Evolutionary conservation across 768 basidiomycete species (phyloP).

Genomic region (Panaeolus cyanescens): DNA sequence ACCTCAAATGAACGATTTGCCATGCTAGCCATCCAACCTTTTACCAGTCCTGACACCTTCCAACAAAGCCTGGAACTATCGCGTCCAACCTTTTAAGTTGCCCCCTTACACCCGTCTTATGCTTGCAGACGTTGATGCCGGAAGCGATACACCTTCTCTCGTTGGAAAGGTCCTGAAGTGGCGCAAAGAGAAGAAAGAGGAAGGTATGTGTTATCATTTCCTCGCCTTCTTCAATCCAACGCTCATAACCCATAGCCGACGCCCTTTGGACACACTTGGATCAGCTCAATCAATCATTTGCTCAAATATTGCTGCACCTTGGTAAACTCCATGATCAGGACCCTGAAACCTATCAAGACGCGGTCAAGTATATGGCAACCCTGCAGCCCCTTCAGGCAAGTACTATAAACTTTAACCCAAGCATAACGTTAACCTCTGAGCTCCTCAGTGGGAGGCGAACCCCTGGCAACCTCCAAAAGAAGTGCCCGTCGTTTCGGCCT

Average conservation of each 20-base stretch:
- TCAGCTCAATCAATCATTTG: slow-evolving; percentile 60
- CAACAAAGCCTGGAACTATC: slow-evolving; percentile 76
- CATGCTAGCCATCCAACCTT: slow-evolving; percentile 34
- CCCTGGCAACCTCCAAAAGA: slow-evolving; percentile 49
- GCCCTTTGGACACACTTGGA: slow-evolving; percentile 68
- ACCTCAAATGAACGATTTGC: slow-evolving; percentile 1
- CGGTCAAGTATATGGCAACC: slow-evolving; percentile 63
- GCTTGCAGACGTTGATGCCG: slow-evolving; percentile 94
- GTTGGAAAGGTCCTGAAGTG: slow-evolving; percentile 91
- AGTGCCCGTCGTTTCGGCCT: slow-evolving; percentile 49
- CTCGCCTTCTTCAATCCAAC: slow-evolving; percentile 2
- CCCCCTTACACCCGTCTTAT: slow-evolving; percentile 84
- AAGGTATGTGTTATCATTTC: slow-evolving; percentile 41
- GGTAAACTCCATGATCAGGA: slow-evolving; percentile 50
- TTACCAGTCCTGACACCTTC: slow-evolving; percentile 58
- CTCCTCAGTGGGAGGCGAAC: slow-evolving; percentile 59
- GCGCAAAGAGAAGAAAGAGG: slow-evolving; percentile 64
- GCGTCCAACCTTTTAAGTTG: slow-evolving; percentile 69
- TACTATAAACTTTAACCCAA: not conserved
- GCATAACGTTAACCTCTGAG: not conserved
- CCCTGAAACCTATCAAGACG: slow-evolving; percentile 50
- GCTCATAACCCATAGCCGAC: slow-evolving; percentile 44
- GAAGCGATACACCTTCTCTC: slow-evolving; percentile 93
- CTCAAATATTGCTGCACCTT: slow-evolving; percentile 51
- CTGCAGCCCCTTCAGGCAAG: slow-evolving; percentile 58